These are phyloP conservation scores for Emiliania huxleyi DNA, from an alignment of 78 protist species.

Conservation along the genomic window DNA sequence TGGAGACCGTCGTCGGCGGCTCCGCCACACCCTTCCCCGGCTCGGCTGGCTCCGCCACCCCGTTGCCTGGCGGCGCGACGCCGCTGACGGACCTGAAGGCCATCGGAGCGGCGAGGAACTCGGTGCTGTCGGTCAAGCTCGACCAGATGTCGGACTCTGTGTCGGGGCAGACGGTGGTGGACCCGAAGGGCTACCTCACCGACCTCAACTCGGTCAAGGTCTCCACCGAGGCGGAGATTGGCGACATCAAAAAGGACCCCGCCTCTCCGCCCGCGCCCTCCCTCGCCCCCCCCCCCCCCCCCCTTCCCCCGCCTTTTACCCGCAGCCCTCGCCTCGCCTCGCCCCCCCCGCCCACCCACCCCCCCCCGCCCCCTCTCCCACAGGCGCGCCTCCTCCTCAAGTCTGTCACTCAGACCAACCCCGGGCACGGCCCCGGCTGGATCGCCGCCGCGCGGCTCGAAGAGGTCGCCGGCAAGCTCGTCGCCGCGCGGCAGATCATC, in stretches of 20 bases:
- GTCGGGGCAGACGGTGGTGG: slow-evolving; percentile 89
- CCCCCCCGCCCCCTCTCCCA: too few relatives aligned
- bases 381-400: slow-evolving; percentile 76
- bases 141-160: slow-evolving; percentile 74
- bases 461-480: slow-evolving; percentile 79
- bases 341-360: too few relatives aligned
- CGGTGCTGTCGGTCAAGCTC: slow-evolving; percentile 68
- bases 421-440: slow-evolving; percentile 81
- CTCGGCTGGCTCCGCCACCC: background rate
- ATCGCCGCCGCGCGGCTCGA: slow-evolving; percentile 89
- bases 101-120: slow-evolving; percentile 75
- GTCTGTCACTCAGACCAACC: slow-evolving; percentile 67
- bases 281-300: too few relatives aligned
- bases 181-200: slow-evolving; percentile 87
- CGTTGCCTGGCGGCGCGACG: background rate
- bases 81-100: slow-evolving; percentile 72
- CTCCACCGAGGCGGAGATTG: slow-evolving; percentile 30
- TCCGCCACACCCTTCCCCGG: too few relatives aligned
- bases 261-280: too few relatives aligned
- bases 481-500: slow-evolving; percentile 78
- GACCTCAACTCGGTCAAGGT: slow-evolving; percentile 47
- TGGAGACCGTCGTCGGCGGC: background rate
- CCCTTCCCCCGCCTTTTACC: too few relatives aligned
- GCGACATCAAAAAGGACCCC: slow-evolving; percentile 75
- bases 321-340: too few relatives aligned